A percentile compares a stretch with the other conserved stretches of the same genome.
Conservation (phyloP, 805 yeast species). For the Diddensiella caesifluorescens region DNA sequence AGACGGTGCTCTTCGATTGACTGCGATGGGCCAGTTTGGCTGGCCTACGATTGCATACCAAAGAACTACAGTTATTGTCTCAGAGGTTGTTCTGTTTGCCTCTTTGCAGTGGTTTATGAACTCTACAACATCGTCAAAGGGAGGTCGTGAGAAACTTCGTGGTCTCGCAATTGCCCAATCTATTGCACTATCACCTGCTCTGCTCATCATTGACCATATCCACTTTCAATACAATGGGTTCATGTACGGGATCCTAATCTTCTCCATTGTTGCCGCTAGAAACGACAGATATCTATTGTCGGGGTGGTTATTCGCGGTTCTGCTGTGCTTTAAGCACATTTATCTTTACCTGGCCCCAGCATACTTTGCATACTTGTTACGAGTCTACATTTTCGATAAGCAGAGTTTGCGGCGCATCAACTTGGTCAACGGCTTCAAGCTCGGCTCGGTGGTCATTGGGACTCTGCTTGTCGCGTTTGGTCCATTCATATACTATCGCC, state of each 20-base stretch:
- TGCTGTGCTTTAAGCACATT: slow-evolving; percentile 91
- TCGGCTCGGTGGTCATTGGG: slow-evolving; percentile 57
- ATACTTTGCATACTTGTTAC: slow-evolving; percentile 69
- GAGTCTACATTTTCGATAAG: slow-evolving; percentile 57
- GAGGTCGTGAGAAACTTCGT: slow-evolving; percentile 32
- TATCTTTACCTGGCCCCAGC: slow-evolving; percentile 93
- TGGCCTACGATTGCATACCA: slow-evolving; percentile 80
- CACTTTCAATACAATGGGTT: slow-evolving; percentile 97
- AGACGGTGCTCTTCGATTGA: slow-evolving; percentile 77
- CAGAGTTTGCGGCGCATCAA: slow-evolving; percentile 34
- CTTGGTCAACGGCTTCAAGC: slow-evolving; percentile 54
- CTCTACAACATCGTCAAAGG: slow-evolving; percentile 24
- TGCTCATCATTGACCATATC: slow-evolving; percentile 86
- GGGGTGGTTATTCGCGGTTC: slow-evolving; percentile 57
- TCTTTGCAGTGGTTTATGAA: slow-evolving; percentile 69
- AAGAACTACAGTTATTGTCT: slow-evolving; percentile 68
- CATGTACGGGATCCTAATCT: slow-evolving; percentile 76
- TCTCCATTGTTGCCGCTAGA: slow-evolving; percentile 68
- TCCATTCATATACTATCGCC: slow-evolving; percentile 64
- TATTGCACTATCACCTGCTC: slow-evolving; percentile 80
- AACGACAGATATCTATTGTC: slow-evolving; percentile 50
- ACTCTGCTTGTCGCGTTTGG: slow-evolving; percentile 67
- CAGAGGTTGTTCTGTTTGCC: slow-evolving; percentile 65
- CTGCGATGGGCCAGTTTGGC: slow-evolving; percentile 61
- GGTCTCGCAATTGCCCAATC: slow-evolving; percentile 77